phyloP scores from a whole-genome alignment of 306 rosid genomes.

The Quercus mongolica region DNA sequence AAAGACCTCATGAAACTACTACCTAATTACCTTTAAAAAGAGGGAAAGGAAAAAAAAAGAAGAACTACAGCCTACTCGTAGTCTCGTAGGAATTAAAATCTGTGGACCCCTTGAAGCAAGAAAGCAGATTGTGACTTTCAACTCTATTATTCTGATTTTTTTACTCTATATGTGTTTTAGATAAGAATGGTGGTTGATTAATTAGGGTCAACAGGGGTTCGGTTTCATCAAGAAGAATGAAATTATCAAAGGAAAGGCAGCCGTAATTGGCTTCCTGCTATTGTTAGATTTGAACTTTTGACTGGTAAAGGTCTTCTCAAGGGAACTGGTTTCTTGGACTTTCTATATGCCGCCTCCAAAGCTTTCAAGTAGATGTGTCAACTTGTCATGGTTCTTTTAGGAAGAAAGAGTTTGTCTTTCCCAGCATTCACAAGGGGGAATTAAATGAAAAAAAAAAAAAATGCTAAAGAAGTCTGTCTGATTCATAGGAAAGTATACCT shows the following conservation, averaged over 20 bases:
- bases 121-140: not conserved
- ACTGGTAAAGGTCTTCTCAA: conserved; percentile 90
- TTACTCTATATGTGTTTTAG: conserved; percentile 31
- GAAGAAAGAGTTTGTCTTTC: not conserved
- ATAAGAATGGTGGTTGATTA: conserved; percentile 89
- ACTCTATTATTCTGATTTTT: not conserved
- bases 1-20: not conserved
- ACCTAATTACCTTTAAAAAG: not conserved
- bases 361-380: conserved; percentile 49
- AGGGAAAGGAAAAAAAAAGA: too few relatives aligned
- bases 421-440: not conserved
- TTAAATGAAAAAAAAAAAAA: too few relatives aligned
- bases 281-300: conserved; percentile 90
- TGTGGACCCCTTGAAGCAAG: not conserved
- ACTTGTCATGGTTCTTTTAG: not conserved
- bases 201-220: conserved; percentile 59
- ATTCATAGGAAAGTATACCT: conserved; percentile 5
- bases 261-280: conserved; percentile 75
- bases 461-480: not conserved
- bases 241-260: conserved; percentile 88
- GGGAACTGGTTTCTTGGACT: conserved; percentile 98
- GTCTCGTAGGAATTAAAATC: not conserved
- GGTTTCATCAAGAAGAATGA: conserved; percentile 80
- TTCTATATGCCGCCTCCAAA: conserved; percentile 61
- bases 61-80: not conserved